phyloP scores from a whole-genome alignment of 2,329 filamentous ascomycete genomes.

The Aspergillus sojae region DNA sequence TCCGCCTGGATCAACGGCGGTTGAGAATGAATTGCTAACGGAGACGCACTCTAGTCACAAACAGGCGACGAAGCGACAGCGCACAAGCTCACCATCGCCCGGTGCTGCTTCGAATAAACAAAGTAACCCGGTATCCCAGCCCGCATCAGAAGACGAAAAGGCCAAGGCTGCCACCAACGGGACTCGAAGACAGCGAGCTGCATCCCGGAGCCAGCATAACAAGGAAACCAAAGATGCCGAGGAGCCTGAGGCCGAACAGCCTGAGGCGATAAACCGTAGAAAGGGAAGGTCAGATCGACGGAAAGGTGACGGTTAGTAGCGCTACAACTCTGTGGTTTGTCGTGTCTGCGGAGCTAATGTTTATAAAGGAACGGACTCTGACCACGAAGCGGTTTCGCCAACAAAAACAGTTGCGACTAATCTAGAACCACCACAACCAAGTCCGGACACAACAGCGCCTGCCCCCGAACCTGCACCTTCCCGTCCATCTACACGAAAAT shows the following conservation, averaged over 20 bases:
- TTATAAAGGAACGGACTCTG: constrained; percentile 62
- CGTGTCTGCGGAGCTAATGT: constrained; percentile 32
- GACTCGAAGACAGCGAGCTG: constrained; percentile 62
- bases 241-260: constrained; percentile 72
- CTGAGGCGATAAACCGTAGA: constrained; percentile 75
- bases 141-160: constrained; percentile 69
- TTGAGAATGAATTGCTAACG: constrained; percentile 28
- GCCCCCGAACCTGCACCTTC: constrained; percentile 38
- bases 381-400: constrained; percentile 67
- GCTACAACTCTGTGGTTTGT: background rate
- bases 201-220: constrained; percentile 56
- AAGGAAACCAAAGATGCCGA: constrained; percentile 51
- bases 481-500: constrained; percentile 59
- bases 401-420: constrained; percentile 44
- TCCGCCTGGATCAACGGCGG: background rate
- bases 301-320: constrained; percentile 71
- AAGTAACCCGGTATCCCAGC: constrained; percentile 48
- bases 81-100: constrained; percentile 75
- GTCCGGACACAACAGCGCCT: constrained; percentile 45
- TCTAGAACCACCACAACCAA: constrained; percentile 45
- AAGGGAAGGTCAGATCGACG: constrained; percentile 81
- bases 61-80: constrained; percentile 74
- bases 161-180: constrained; percentile 36
- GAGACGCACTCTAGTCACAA: constrained; percentile 61
- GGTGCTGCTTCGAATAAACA: constrained; percentile 55